These are phyloP conservation scores for Fusarium neocosmosporiellum DNA, from an alignment of 2,329 filamentous ascomycete species.

Conservation along the genomic window DNA sequence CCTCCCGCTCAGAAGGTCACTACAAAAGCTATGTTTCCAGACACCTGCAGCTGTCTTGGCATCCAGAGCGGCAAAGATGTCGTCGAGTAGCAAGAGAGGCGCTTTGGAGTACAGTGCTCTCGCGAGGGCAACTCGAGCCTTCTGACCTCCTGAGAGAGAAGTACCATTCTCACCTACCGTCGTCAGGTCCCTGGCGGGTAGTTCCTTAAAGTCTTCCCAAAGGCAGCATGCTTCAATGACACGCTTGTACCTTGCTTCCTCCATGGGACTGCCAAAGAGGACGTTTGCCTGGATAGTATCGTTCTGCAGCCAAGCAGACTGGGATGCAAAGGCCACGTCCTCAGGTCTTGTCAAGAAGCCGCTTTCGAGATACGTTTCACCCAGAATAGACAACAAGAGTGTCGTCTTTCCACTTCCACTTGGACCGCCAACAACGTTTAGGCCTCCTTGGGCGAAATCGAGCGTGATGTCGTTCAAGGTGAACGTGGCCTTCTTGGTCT, in stretches of 20 bases:
- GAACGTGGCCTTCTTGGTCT: slow-evolving; percentile 63
- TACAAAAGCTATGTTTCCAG: slow-evolving; percentile 68
- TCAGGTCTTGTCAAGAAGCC: slow-evolving; percentile 61
- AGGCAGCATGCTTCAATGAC: slow-evolving; percentile 68
- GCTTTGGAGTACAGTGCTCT: slow-evolving; percentile 68
- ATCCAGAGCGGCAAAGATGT: slow-evolving; percentile 70
- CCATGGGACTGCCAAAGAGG: slow-evolving; percentile 63
- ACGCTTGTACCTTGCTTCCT: slow-evolving; percentile 63
- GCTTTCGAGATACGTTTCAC: slow-evolving; percentile 62
- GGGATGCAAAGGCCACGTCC: slow-evolving; percentile 68
- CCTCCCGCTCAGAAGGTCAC: slow-evolving; percentile 63
- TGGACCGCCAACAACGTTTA: slow-evolving; percentile 65
- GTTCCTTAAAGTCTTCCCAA: slow-evolving; percentile 60
- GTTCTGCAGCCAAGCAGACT: slow-evolving; percentile 68
- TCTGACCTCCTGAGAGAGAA: slow-evolving; percentile 67
- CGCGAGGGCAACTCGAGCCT: slow-evolving; percentile 66
- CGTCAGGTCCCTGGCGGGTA: slow-evolving; percentile 63
- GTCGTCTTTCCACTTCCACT: slow-evolving; percentile 70
- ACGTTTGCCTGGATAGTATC: slow-evolving; percentile 67
- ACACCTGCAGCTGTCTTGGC: slow-evolving; percentile 67
- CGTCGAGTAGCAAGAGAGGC: slow-evolving; percentile 66
- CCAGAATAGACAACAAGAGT: slow-evolving; percentile 63
- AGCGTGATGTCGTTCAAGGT: slow-evolving; percentile 60
- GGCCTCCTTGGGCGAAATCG: slow-evolving; percentile 63
- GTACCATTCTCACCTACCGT: slow-evolving; percentile 66